Evolutionary conservation across 345 rosid species (phyloP), one percentile per base, ranked within the genome.

Genomic region (Lenwebbia sp.): DNA sequence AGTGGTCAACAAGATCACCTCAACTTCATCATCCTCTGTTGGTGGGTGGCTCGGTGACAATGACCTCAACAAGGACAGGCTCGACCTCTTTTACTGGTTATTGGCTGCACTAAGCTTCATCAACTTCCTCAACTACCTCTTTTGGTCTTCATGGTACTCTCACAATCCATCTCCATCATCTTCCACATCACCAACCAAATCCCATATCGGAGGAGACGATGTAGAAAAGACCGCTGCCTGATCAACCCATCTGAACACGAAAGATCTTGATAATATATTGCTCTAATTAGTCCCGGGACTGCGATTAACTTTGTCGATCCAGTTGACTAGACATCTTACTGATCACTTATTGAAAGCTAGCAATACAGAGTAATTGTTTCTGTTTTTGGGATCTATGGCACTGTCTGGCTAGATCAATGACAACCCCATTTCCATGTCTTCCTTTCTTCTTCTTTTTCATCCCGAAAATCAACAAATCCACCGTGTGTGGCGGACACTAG

Each of bases 41-140:
- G 85, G 56, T 21, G 99, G 99, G 15, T 97, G 99, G 99, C 94
- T 97, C 13, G 87, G 93, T 62, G 94, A 92, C 54, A 96, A 97
- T 83, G 93, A 97, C 88, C 93, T 97, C 50, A 95, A 97, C 90
- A 92, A 94, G 65, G 98, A 97, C 90, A 94, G 97, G 89, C 94
- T 97, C 25, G 99, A 97, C 86, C 93, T 94, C 76, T 97, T 97
- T 91, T 97, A 95, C 86, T 97, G 99, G 99, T 70, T 97, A 86
- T 90, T 97, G 55, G 98, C 96, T 19, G 93, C 90, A 26, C 95
- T 97, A 25, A 94, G 99, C 91, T 88, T 94, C 55, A 86, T 96
- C 86, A 97, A 97, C 92, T 97, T 96, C 91, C 87, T 97, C 55
- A 92, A 90, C 90, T 97, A 97, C 88, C 91, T 97, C 49, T 91